Percentiles rank a stretch among this genome's conserved stretches.
phyloP scores from a whole-genome alignment of 2,329 filamentous ascomycete genomes.

The Dactylonectria macrodidyma region DNA sequence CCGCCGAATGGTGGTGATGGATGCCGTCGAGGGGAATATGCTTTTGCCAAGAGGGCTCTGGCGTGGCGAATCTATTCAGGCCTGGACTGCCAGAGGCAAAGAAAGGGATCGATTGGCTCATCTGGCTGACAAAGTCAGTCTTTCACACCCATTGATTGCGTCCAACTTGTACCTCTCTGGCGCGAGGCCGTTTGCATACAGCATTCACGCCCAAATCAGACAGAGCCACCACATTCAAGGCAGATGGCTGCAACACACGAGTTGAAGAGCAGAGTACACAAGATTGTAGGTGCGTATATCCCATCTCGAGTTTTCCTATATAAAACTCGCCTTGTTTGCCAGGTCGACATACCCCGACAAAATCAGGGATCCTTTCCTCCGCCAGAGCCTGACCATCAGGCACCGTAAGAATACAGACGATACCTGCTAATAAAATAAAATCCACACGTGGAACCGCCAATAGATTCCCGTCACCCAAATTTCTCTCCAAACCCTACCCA shows the following conservation, averaged over 20 bases:
- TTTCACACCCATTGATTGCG: neutral
- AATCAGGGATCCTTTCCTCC: conserved; percentile 10
- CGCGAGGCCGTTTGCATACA: too few species aligned
- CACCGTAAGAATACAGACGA: conserved; percentile 24
- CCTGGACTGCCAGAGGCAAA: neutral
- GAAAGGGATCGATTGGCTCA: neutral
- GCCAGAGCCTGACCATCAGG: conserved; percentile 3
- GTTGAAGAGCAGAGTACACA: neutral
- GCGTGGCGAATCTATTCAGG: neutral
- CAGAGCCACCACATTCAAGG: neutral
- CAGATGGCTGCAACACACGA: neutral
- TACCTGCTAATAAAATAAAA: conserved; percentile 9
- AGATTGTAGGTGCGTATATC: conserved; percentile 10
- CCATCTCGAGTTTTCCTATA: conserved; percentile 19
- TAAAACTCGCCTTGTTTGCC: conserved; percentile 16
- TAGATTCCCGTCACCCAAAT: conserved; percentile 11
- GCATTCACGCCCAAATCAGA: neutral
- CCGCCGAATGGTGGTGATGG: neutral
- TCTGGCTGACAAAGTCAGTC: neutral
- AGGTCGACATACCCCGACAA: conserved; percentile 9
- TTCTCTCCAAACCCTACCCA: conserved; percentile 23
- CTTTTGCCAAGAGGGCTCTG: neutral
- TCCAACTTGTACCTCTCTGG: neutral
- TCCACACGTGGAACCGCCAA: conserved; percentile 14
- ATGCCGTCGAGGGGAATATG: conserved; percentile 1